phyloP scores from a whole-genome alignment of 2,329 filamentous ascomycete genomes.

The Epichloe coenophiala region DNA sequence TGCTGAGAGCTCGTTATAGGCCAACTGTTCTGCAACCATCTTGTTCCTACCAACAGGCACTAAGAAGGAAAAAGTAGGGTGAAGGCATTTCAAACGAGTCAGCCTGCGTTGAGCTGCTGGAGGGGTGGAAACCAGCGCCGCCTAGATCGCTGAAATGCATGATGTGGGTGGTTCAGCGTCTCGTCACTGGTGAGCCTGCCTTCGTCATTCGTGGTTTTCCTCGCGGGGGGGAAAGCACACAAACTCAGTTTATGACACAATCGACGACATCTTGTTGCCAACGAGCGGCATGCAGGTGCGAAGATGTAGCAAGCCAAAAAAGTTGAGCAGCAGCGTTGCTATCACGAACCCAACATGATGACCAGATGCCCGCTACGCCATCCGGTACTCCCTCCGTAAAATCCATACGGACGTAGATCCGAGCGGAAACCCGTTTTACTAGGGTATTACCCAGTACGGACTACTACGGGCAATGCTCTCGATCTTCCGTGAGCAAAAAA shows the following conservation, averaged over 20 bases:
- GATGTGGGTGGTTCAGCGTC: slow-evolving; percentile 7
- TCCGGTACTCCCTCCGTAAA: not conserved
- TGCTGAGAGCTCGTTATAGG: not conserved
- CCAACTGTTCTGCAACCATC: not conserved
- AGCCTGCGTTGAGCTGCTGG: not conserved
- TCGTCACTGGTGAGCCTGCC: not conserved
- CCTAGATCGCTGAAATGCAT: slow-evolving; percentile 9
- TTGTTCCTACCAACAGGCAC: not conserved
- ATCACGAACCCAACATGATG: not conserved
- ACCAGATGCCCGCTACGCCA: not conserved
- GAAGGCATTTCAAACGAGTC: not conserved
- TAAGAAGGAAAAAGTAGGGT: not conserved
- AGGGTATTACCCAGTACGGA: not conserved
- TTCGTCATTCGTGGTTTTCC: slow-evolving; percentile 2
- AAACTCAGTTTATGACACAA: not conserved
- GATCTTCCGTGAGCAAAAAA: too few relatives aligned
- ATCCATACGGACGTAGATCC: not conserved
- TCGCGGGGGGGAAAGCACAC: not conserved
- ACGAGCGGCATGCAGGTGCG: not conserved
- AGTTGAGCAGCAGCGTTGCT: not conserved
- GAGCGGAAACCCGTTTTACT: not conserved
- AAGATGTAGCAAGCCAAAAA: too few relatives aligned
- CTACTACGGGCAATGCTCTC: not conserved
- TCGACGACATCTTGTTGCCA: not conserved
- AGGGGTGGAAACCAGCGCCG: not conserved